phyloP scores from a whole-genome alignment of 2,329 filamentous ascomycete genomes.

The Aspergillus oerlinghausenensis region DNA sequence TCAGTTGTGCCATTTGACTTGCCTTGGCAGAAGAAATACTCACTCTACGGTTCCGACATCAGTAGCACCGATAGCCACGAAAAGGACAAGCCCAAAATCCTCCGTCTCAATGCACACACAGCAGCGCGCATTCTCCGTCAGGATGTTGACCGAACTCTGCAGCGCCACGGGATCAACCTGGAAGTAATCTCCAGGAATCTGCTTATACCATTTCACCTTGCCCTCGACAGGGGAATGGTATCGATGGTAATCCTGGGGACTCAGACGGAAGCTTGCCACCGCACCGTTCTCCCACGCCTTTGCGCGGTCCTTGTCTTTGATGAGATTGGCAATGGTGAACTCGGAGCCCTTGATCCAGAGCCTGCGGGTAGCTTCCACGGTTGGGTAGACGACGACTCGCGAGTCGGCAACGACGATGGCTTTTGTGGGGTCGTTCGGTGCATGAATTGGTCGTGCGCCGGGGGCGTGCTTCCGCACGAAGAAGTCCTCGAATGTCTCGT shows the following conservation, averaged over 20 bases:
- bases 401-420: conserved; percentile 36
- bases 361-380: conserved; percentile 28
- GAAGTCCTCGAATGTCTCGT: conserved; percentile 37
- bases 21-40: conserved; percentile 4
- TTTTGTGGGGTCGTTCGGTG: conserved; percentile 21
- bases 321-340: conserved; percentile 40
- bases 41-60: conserved; percentile 41
- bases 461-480: conserved; percentile 33
- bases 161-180: conserved; percentile 38
- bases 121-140: conserved; percentile 36
- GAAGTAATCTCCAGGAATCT: conserved; percentile 43
- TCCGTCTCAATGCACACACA: conserved; percentile 35
- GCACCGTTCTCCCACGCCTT: conserved; percentile 31
- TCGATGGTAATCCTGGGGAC: conserved; percentile 45
- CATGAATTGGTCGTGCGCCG: conserved; percentile 30
- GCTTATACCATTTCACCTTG: conserved; percentile 33
- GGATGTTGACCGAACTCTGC: conserved; percentile 32
- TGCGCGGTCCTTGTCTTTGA: conserved; percentile 31
- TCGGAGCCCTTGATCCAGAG: conserved; percentile 44
- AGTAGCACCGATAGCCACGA: conserved; percentile 40
- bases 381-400: conserved; percentile 34
- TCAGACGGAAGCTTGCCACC: conserved; percentile 40
- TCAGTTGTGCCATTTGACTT: neutral
- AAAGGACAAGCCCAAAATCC: conserved; percentile 40
- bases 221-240: conserved; percentile 44